phyloP scores from a whole-genome alignment of 2,329 filamentous ascomycete genomes.

The Stachybotrys elegans region DNA sequence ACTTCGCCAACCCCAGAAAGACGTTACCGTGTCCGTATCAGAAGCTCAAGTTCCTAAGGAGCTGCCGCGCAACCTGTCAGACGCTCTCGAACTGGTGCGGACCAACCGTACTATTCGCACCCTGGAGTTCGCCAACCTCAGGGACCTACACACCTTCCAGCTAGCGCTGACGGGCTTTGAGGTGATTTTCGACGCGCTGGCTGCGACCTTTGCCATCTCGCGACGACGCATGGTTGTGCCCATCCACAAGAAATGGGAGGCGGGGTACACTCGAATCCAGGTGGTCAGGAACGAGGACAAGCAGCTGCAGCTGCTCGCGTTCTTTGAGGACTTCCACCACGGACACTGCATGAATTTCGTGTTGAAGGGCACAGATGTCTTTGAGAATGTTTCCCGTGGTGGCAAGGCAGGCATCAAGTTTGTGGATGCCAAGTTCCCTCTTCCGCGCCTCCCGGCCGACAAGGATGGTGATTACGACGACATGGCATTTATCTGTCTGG shows the following conservation, averaged over 20 bases:
- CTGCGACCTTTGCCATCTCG: conserved; percentile 73
- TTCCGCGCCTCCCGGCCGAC: conserved; percentile 59
- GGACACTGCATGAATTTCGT: conserved; percentile 86
- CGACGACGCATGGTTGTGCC: conserved; percentile 84
- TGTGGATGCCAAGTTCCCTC: conserved; percentile 84
- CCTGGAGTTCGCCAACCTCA: conserved; percentile 60
- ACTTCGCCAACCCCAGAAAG: conserved; percentile 67
- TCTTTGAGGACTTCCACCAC: conserved; percentile 83
- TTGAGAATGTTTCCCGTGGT: conserved; percentile 62
- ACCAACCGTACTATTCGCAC: conserved; percentile 62
- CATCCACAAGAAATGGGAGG: conserved; percentile 93
- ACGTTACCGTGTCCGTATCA: conserved; percentile 71
- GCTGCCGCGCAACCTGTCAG: conserved; percentile 55
- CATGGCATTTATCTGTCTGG: conserved; percentile 74
- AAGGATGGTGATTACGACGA: conserved; percentile 50
- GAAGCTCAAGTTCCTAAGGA: conserved; percentile 61
- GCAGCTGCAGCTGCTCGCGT: conserved; percentile 72
- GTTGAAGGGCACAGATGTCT: conserved; percentile 77
- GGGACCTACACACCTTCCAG: conserved; percentile 75
- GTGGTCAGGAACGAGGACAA: conserved; percentile 68
- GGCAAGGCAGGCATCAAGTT: conserved; percentile 71
- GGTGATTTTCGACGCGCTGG: conserved; percentile 69
- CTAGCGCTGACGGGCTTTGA: conserved; percentile 72
- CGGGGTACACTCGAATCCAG: conserved; percentile 73
- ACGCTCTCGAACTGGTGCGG: conserved; percentile 57